phyloP scores from a whole-genome alignment of 176 grass and related monocot genomes.

The Saccharum spontaneum region DNA sequence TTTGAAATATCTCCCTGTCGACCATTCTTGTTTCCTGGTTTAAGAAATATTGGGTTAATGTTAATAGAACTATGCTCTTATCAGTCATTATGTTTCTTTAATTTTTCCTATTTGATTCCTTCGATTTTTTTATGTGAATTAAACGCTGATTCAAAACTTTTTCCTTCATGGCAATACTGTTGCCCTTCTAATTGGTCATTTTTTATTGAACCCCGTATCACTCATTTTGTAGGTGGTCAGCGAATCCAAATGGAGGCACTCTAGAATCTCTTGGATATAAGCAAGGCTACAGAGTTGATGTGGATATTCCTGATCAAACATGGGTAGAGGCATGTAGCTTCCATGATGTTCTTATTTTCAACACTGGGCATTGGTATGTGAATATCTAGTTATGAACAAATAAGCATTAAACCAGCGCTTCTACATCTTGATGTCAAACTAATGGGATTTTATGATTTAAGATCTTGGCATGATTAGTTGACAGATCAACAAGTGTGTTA shows the following conservation, averaged over 20 bases:
- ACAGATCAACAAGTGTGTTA: not conserved
- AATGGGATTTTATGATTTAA: not conserved
- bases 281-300: conserved; percentile 83
- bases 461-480: not conserved
- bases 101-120: not conserved
- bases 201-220: conserved; percentile 1
- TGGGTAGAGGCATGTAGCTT: conserved; percentile 74
- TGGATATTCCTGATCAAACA: conserved; percentile 84
- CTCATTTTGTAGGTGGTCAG: conserved; percentile 65
- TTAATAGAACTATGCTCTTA: not conserved
- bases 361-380: conserved; percentile 88
- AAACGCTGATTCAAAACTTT: not conserved
- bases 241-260: conserved; percentile 48
- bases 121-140: not conserved
- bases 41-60: not conserved
- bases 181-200: not conserved
- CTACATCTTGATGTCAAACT: not conserved
- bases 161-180: not conserved
- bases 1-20: not conserved
- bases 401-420: not conserved
- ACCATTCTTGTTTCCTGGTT: conserved; percentile 17
- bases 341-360: conserved; percentile 95
- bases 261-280: conserved; percentile 93
- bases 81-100: not conserved
- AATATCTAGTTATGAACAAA: not conserved